phyloP scores from a whole-genome alignment of 192 early-diverging fungal genomes.

The Chytriomyces sp. region DNA sequence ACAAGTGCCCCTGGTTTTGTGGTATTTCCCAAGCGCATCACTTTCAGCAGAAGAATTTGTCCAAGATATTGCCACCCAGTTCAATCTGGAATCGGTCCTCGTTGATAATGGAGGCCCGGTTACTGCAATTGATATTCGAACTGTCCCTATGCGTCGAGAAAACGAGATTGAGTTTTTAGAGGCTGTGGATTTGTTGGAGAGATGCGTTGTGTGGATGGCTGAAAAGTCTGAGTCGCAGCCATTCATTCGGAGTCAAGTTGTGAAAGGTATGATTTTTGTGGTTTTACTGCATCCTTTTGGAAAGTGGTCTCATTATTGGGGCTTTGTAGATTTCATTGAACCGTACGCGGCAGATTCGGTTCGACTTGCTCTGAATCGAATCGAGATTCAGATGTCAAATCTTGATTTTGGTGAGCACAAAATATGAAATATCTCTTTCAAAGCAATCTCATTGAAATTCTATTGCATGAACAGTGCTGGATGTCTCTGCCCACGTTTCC shows the following conservation, averaged over 20 bases:
- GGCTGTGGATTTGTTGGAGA: constrained; percentile 8
- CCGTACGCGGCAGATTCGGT: constrained; percentile 5
- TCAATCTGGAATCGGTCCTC: constrained; percentile 24
- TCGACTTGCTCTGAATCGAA: constrained; percentile 16
- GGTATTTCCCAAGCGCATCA: neutral
- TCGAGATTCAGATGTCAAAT: constrained; percentile 1
- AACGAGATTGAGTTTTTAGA: constrained; percentile 8
- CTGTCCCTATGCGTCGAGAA: neutral
- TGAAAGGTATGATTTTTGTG: constrained; percentile 12
- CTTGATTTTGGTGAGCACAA: constrained; percentile 31
- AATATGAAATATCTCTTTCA: neutral
- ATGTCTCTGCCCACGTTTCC: neutral
- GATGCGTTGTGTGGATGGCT: constrained; percentile 23
- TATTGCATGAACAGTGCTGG: constrained; percentile 11
- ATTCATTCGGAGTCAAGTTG: neutral
- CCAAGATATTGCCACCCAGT: neutral
- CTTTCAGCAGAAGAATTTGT: neutral
- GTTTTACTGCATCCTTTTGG: too few species aligned
- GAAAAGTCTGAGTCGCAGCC: neutral
- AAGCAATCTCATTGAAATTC: neutral
- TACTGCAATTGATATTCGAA: constrained; percentile 4
- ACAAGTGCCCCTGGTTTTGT: constrained; percentile 11
- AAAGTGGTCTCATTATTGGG: too few species aligned
- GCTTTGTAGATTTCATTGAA: constrained; percentile 10
- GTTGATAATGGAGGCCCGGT: constrained; percentile 24